Percentiles rank a stretch among this genome's conserved stretches.
Evolutionary conservation across 2,329 filamentous ascomycete genomes (phyloP).

Genomic region (Bisporella sp.): DNA sequence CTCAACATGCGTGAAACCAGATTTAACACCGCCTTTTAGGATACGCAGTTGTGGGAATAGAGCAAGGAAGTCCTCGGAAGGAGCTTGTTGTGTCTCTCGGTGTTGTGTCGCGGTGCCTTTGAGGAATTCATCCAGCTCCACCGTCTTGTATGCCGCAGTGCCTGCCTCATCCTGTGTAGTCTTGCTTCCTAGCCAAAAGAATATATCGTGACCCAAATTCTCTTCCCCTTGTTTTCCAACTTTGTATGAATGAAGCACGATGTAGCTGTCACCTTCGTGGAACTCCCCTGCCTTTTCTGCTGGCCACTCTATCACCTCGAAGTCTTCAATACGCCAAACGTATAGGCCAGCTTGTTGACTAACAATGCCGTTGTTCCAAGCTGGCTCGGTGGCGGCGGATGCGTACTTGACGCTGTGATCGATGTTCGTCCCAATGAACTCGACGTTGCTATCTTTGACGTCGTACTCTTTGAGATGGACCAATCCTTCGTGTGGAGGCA

Average conservation of each 20-base stretch:
- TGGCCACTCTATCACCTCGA: conserved; percentile 57
- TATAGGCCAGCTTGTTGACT: conserved; percentile 46
- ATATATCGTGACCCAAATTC: conserved; percentile 55
- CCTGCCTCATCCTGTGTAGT: conserved; percentile 64
- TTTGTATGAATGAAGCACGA: conserved; percentile 54
- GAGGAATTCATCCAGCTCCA: conserved; percentile 63
- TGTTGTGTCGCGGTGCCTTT: conserved; percentile 55
- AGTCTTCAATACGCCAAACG: conserved; percentile 62
- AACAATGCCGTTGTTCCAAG: conserved; percentile 55
- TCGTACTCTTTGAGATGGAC: conserved; percentile 58
- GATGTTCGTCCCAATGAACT: conserved; percentile 32
- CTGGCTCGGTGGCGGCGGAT: conserved; percentile 57
- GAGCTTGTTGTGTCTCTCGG: conserved; percentile 56
- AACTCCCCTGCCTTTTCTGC: conserved; percentile 50
- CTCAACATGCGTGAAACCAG: conserved; percentile 59
- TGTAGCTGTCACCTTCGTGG: conserved; percentile 62
- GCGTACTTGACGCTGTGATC: conserved; percentile 64
- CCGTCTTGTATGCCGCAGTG: conserved; percentile 63
- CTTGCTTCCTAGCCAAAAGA: conserved; percentile 47
- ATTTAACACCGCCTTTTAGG: conserved; percentile 50
- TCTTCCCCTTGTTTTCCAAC: conserved; percentile 38
- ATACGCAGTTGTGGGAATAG: conserved; percentile 57
- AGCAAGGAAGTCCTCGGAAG: conserved; percentile 38
- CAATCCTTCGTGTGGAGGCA: conserved; percentile 54
- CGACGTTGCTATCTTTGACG: conserved; percentile 60